Evolutionary conservation across 768 basidiomycete species (phyloP), one percentile per base, ranked within the genome.

Genomic region (Omphalotus guepiniiformis): DNA sequence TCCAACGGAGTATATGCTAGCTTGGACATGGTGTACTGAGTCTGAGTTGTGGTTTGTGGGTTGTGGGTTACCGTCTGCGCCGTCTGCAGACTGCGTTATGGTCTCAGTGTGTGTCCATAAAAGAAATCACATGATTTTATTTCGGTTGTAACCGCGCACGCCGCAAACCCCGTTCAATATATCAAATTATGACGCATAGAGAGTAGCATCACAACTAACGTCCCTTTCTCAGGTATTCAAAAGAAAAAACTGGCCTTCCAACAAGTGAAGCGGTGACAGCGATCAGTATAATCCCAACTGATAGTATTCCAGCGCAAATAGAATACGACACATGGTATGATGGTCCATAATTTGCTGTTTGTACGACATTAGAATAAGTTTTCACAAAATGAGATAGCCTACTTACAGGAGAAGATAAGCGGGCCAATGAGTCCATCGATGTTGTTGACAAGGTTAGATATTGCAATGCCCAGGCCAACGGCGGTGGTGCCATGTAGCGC

Each of bases 311-410:
- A 21, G 42, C 42, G 25, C 42, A 44, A 7, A 44, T 29, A 3
- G 42, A 44, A 15, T 28, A 44, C 19, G 42, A 44, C 3, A 44
- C 42, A 34, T 44, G 42, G 27, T 44, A 44, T n/a, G 42, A 28
- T 4, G 42, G 42, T 4, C 42, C 42, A 44, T 44, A 44, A 15
- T 21, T 15, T 22, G 42, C 42, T 44, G 12, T 8, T 28, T 8
- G 22, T 9, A 5, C 38, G 21, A 19, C 27, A 11, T 42, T 18
- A 29, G 41, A 11, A 42, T 9, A 9, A 19, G 2, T 15, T 42
- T 18, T 6, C 4, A 16, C 2, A 16, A 25, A n/a, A 13, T 1
- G 11, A 11, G 16, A 19, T 11, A 40, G 23, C 5, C 22, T 27
- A 34, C 42, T 44, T 29, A 21, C 42, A 23, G 7, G 42, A 44